phyloP scores from a whole-genome alignment of 2,329 filamentous ascomycete genomes.

The Westerdykella aurantiaca region DNA sequence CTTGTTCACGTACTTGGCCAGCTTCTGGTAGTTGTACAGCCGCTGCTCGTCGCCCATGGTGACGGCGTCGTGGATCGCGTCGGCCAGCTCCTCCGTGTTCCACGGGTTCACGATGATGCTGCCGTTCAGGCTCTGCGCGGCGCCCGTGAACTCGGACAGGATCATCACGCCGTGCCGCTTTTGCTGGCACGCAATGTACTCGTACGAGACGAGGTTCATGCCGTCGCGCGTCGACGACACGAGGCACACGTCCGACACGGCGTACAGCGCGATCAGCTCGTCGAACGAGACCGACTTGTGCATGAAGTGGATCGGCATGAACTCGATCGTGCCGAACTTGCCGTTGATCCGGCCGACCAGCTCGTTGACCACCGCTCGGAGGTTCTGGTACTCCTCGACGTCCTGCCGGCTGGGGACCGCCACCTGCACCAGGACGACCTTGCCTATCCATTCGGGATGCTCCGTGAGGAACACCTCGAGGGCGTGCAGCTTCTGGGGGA shows the following conservation, averaged over 20 bases:
- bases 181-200: conserved; percentile 92
- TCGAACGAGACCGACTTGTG: conserved; percentile 95
- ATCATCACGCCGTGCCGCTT: conserved; percentile 91
- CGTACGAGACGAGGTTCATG: conserved; percentile 98
- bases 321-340: conserved; percentile 93
- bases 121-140: conserved; percentile 88
- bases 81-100: conserved; percentile 94
- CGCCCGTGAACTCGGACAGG: conserved; percentile 92
- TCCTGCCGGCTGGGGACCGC: conserved; percentile 92
- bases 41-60: conserved; percentile 91
- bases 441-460: conserved; percentile 96
- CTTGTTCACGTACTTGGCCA: conserved; percentile 93
- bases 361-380: conserved; percentile 93
- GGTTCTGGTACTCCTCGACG: conserved; percentile 95
- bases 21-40: conserved; percentile 78
- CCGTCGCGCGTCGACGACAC: conserved; percentile 95
- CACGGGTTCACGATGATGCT: conserved; percentile 95
- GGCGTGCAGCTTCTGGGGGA: conserved; percentile 94
- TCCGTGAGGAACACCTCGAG: conserved; percentile 95
- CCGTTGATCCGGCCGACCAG: conserved; percentile 95
- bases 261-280: conserved; percentile 88
- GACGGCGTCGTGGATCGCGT: conserved; percentile 91
- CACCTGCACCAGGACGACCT: conserved; percentile 92
- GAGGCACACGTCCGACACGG: conserved; percentile 84
- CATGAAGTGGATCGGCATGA: conserved; percentile 98